A percentile compares a stretch with the other conserved stretches of the same genome.
Conservation (phyloP, 129 eudicot genomes). For the carrot (Daucus carota) region DNA sequence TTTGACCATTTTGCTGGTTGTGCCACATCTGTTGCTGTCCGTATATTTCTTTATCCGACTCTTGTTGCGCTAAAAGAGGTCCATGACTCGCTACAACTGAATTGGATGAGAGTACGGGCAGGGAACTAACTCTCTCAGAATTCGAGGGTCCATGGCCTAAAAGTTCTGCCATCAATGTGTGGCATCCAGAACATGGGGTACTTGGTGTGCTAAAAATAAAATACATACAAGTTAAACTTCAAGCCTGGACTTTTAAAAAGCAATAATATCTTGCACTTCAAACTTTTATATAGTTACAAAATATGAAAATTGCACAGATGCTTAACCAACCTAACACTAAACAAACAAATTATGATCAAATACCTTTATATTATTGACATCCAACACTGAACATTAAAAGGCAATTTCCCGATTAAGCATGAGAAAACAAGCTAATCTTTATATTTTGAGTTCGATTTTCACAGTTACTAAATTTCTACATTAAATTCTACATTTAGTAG, state of each 20-base stretch:
- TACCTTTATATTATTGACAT: neutral
- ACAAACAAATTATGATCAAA: neutral
- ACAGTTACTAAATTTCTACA: neutral
- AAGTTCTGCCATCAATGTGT: too few relatives aligned
- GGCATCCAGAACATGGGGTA: neutral
- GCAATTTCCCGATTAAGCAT: neutral
- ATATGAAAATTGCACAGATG: neutral
- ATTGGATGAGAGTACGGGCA: neutral
- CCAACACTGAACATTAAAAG: neutral
- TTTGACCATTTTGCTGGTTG: neutral
- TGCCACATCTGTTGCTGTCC: neutral
- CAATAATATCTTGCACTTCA: neutral
- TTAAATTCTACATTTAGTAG: neutral
- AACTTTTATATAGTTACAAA: neutral
- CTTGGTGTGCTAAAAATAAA: neutral
- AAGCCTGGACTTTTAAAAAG: neutral
- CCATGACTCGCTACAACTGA: neutral
- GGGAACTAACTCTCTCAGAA: neutral
- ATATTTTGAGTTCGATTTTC: neutral
- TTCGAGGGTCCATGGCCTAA: neutral
- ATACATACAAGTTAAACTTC: neutral
- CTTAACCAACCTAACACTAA: neutral
- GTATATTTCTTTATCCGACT: neutral
- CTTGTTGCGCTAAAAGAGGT: too few relatives aligned
- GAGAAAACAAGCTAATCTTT: neutral